Evolutionary conservation across 768 basidiomycete genomes (phyloP).

Genomic region (Amanita molliuscula): DNA sequence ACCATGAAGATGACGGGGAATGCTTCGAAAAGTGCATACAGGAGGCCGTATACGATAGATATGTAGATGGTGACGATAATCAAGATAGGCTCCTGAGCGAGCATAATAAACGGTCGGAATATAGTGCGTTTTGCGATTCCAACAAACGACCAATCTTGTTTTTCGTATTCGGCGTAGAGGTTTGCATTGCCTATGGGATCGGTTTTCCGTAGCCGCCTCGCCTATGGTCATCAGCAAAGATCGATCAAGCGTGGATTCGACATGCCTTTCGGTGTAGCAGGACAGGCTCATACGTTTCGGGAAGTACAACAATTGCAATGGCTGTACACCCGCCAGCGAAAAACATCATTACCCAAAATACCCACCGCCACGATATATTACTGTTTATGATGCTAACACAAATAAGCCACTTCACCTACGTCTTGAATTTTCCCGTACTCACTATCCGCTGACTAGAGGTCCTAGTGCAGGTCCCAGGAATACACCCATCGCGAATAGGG

Average conservation of each 20-base stretch:
- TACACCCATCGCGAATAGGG: constrained; percentile 47
- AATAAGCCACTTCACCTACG: neutral
- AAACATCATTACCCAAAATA: constrained; percentile 64
- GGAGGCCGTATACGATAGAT: constrained; percentile 47
- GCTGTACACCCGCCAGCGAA: constrained; percentile 43
- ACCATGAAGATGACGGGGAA: constrained; percentile 38
- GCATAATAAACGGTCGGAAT: constrained; percentile 51
- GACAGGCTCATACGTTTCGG: constrained; percentile 61
- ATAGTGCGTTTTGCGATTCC: constrained; percentile 47
- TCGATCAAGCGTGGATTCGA: constrained; percentile 3
- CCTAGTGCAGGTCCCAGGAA: constrained; percentile 57
- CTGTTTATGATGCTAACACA: constrained; percentile 33
- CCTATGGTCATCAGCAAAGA: constrained; percentile 12
- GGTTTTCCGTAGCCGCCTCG: constrained; percentile 34
- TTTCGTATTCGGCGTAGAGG: constrained; percentile 49
- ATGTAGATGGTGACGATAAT: constrained; percentile 52
- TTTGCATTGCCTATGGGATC: constrained; percentile 30
- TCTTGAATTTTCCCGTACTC: constrained; percentile 31
- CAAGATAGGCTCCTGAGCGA: constrained; percentile 51
- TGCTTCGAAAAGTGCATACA: constrained; percentile 48
- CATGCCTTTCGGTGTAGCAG: constrained; percentile 37
- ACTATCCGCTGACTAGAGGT: constrained; percentile 54
- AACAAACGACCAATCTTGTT: constrained; percentile 38
- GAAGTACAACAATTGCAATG: constrained; percentile 34
- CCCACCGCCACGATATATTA: constrained; percentile 49